Percentiles rank a stretch among this genome's conserved stretches.
These are phyloP conservation scores for Yamadazyma sp. DNA, from an alignment of 1,139 yeast genomes.

Conservation along the genomic window DNA sequence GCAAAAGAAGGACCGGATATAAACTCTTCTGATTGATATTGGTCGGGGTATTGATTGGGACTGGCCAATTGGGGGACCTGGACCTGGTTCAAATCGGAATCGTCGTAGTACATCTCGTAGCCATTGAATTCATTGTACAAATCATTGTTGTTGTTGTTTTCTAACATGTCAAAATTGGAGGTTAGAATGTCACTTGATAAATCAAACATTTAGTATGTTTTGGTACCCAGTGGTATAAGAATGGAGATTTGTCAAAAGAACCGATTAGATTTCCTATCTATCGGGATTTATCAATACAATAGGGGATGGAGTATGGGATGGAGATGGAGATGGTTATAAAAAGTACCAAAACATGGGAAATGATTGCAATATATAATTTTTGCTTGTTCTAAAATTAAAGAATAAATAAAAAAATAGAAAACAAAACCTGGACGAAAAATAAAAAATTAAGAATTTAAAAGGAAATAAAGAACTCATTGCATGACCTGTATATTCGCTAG, in stretches of 20 bases:
- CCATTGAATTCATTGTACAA: conserved; percentile 10
- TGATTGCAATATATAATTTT: conserved; percentile 6
- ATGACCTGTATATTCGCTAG: not conserved
- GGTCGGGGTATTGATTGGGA: not conserved
- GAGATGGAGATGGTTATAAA: not conserved
- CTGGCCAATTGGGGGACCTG: conserved; percentile 1
- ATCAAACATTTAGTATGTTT: conserved; percentile 12
- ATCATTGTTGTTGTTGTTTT: conserved; percentile 12
- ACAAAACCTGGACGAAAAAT: not conserved
- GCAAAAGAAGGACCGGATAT: not conserved
- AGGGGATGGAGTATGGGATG: too few species aligned
- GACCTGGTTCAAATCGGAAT: conserved; percentile 3
- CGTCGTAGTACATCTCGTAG: conserved; percentile 11
- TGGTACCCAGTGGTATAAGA: not conserved
- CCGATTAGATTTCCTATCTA: too few species aligned
- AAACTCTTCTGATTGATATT: not conserved
- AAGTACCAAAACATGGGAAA: conserved; percentile 1
- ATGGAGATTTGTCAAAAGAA: not conserved
- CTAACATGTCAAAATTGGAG: conserved; percentile 16
- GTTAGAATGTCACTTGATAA: conserved; percentile 14
- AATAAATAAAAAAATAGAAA: conserved; percentile 1
- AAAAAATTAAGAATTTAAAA: not conserved
- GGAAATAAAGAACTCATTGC: conserved; percentile 1
- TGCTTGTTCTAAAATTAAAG: conserved; percentile 6
- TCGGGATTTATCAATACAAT: too few species aligned